Evolutionary conservation across 805 yeast species (phyloP), one percentile per base, ranked within the genome.

Genomic region (Candida sanyiensis): DNA sequence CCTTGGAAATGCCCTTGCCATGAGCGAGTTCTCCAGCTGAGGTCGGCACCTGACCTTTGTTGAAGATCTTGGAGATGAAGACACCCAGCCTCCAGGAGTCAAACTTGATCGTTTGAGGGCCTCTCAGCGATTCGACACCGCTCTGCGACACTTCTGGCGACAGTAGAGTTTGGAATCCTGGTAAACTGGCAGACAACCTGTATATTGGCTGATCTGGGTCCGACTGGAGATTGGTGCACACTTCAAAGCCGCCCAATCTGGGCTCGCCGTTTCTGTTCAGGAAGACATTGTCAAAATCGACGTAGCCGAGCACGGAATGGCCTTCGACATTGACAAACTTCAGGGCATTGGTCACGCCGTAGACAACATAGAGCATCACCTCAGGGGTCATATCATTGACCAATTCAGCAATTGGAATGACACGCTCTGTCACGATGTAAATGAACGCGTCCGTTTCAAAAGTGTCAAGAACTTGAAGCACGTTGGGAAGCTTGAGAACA

Each of bases 171-270:
- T 47, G 46, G 23, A 61, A 54, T 5, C 59, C 61, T 1, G 67
- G 66, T 21, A 61, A 44, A 11, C 54, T 46, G 11, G 56, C 48
- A 4, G 60, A 67, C 29, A 56, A 54, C 26, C 69, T 56, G 45
- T 66, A 72, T 2, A 59, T 9, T 5, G 58, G 46, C 15, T 50
- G 54, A n/a, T 51, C 50, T 3, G 51, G 53, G 28, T 50, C 59
- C 5, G 57, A 50, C 36, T 72, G 63, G 30, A 72, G 55, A 39
- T 66, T 72, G 2, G 81, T 69, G 25, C 77, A 60, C 1, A 80
- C 58, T 58, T 89, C 97, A 51, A 88, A 77, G 1, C 96, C 95
- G 42, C 83, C 83, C 20, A 89, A 56, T 43, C 77, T 80, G 90
- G 95, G 86, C 52, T 83, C 94, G 11, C 96, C 95, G 12, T 67